Percentiles rank a stretch among this genome's conserved stretches.
These are phyloP conservation scores for Cladosporium sp. DNA, from an alignment of 2,329 filamentous ascomycete species.

Conservation along the genomic window DNA sequence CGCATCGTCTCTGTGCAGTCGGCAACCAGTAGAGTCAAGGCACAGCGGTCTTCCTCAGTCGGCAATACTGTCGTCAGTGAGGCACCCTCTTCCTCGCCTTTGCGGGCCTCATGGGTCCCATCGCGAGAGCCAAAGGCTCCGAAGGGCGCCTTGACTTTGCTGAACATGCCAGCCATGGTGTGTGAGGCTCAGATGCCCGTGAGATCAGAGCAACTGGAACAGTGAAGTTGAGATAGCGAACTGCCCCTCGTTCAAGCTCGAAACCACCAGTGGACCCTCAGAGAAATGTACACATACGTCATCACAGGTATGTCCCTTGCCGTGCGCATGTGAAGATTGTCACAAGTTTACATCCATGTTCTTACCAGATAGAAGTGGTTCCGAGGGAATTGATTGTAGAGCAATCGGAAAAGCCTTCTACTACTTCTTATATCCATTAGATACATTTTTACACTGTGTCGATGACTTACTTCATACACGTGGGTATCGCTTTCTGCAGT, in stretches of 20 bases:
- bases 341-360: background rate
- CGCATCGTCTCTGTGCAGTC: constrained; percentile 44
- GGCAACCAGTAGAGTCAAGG: constrained; percentile 44
- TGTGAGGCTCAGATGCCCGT: background rate
- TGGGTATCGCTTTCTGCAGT: too few relatives aligned
- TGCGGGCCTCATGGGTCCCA: constrained; percentile 6
- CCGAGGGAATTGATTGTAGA: too few relatives aligned
- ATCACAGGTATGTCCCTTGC: background rate
- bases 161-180: constrained; percentile 25
- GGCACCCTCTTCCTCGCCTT: constrained; percentile 29
- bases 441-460: too few relatives aligned
- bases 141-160: constrained; percentile 19
- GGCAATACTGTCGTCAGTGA: constrained; percentile 44
- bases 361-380: too few relatives aligned
- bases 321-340: too few relatives aligned
- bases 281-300: background rate
- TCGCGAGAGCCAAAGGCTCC: constrained; percentile 18
- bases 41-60: constrained; percentile 38
- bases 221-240: background rate
- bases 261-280: background rate
- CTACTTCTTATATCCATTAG: too few relatives aligned
- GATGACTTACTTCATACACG: too few relatives aligned
- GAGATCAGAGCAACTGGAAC: background rate
- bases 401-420: too few relatives aligned
- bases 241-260: background rate